These are phyloP conservation scores for Populus simonii DNA, from an alignment of 345 rosid genomes.

Conservation along the genomic window DNA sequence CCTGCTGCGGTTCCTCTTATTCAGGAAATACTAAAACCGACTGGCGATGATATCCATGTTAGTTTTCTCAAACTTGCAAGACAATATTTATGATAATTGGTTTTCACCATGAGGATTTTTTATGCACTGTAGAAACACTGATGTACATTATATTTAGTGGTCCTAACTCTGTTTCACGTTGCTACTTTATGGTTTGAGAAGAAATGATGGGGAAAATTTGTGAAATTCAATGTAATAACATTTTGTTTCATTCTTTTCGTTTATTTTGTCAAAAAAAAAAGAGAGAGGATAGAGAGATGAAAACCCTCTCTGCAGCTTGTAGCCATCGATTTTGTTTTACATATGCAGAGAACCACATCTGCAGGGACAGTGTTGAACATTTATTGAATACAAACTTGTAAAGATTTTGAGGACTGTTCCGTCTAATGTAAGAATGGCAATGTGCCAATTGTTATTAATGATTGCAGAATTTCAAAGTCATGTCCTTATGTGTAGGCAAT, in stretches of 20 bases:
- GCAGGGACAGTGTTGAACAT: not conserved
- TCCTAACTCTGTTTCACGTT: not conserved
- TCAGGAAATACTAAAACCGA: slow-evolving; percentile 69
- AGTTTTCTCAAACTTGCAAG: not conserved
- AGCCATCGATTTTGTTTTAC: not conserved
- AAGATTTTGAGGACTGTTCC: not conserved
- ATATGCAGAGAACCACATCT: not conserved
- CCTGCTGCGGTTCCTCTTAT: slow-evolving; percentile 80
- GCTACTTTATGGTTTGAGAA: not conserved
- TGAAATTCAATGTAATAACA: not conserved
- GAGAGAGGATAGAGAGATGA: not conserved
- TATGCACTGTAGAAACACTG: not conserved
- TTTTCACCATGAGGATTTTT: not conserved
- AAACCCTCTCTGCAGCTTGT: not conserved
- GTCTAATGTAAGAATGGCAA: not conserved
- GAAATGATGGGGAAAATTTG: not conserved
- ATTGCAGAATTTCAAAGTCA: not conserved
- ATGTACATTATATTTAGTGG: not conserved
- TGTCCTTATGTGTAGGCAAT: not conserved
- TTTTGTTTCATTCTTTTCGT: not conserved
- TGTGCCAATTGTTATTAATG: not conserved
- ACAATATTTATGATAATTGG: not conserved
- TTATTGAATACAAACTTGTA: not conserved
- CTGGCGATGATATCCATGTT: slow-evolving; percentile 60
- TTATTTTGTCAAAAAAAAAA: not conserved